These are phyloP conservation scores for Crithidia brevicula DNA, from an alignment of 208 protist genomes.

Conservation along the genomic window DNA sequence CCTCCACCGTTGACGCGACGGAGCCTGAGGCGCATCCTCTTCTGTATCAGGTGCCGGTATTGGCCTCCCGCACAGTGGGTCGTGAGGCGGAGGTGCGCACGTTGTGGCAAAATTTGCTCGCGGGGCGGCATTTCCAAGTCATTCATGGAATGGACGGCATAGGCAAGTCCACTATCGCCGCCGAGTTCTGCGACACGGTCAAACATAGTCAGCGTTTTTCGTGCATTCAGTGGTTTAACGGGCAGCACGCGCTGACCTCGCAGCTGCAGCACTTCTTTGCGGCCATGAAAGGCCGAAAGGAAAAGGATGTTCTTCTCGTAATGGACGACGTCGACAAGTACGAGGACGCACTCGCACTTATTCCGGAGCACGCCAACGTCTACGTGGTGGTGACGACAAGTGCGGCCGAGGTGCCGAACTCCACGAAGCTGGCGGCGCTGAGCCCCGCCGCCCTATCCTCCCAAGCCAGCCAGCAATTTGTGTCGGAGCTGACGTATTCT, in stretches of 20 bases:
- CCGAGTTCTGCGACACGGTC: conserved; percentile 80
- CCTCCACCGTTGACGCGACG: neutral
- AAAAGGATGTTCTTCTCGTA: conserved; percentile 84
- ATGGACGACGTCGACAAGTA: conserved; percentile 70
- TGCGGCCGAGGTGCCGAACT: conserved; percentile 20
- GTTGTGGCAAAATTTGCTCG: conserved; percentile 87
- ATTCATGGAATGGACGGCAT: conserved; percentile 80
- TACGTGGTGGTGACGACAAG: conserved; percentile 75
- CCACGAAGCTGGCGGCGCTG: conserved; percentile 35
- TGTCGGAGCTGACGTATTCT: conserved; percentile 34
- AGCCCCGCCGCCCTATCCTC: conserved; percentile 42
- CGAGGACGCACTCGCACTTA: conserved; percentile 21
- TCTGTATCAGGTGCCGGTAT: conserved; percentile 72
- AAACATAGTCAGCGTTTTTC: conserved; percentile 77
- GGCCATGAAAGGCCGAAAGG: conserved; percentile 76
- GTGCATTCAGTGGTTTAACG: conserved; percentile 90
- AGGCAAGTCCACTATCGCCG: conserved; percentile 87
- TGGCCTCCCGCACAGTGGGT: conserved; percentile 54
- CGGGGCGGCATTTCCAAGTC: conserved; percentile 67
- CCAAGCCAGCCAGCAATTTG: conserved; percentile 39
- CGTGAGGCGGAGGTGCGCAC: conserved; percentile 68
- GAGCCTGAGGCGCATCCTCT: conserved; percentile 52
- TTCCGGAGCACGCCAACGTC: conserved; percentile 70
- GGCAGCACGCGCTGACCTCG: conserved; percentile 28
- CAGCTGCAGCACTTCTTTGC: conserved; percentile 69